Base-by-base conservation (phyloP, 2,329 filamentous ascomycete genomes). In the Pseudogymnoascus sp. region DNA sequence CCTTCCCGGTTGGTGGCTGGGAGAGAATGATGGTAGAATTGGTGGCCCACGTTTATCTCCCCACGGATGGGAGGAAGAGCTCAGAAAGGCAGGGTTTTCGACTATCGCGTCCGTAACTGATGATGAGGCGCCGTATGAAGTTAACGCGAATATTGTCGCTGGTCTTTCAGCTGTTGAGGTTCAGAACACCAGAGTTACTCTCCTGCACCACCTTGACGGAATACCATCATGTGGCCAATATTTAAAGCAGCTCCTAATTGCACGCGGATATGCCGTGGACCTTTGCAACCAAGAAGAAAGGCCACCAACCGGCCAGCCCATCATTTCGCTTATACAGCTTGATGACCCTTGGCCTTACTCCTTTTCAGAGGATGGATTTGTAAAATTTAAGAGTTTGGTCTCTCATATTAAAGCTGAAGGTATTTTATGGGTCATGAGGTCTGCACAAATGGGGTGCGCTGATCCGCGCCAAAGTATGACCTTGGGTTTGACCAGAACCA, bases 1-100 rank as follows among this genome's bases (percentile, higher is more conserved):
- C 9, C 62, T 73, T 0, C 64, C 69, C 0, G 69, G 69, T 2
- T 75, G 72, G 72, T 75, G 72, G 72, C 45, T 69, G 6, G 71
- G 71, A 2, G 66, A 63, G 14, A 59, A 62, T 5, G 70, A 75
- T 35, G 66, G 64, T 2, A 63, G 72, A 35, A 33, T 38, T 1
- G 19, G 66, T 7, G 62, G 70, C 25, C 71, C 72, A 5, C 71
- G 67, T 58, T 59, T 74, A 3, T 25, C 35, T 8, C 16, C 62
- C 0, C 62, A 68, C 2, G 39, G 68, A 25, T 75, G 73, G 73
- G 60, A 70, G 5, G 25, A 58, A 6, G 69, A 71, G 25, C 64
- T 75, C 1, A 42, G 49, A 8, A 39, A 35, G 4, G 67, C 69
- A 12, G 75, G 74, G 4, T 77, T 76, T 60, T 63, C 64, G 0